A percentile compares a stretch with the other conserved stretches of the same genome.
Conservation (phyloP, 2,329 filamentous ascomycete species). For the Ophiostoma sp. region DNA sequence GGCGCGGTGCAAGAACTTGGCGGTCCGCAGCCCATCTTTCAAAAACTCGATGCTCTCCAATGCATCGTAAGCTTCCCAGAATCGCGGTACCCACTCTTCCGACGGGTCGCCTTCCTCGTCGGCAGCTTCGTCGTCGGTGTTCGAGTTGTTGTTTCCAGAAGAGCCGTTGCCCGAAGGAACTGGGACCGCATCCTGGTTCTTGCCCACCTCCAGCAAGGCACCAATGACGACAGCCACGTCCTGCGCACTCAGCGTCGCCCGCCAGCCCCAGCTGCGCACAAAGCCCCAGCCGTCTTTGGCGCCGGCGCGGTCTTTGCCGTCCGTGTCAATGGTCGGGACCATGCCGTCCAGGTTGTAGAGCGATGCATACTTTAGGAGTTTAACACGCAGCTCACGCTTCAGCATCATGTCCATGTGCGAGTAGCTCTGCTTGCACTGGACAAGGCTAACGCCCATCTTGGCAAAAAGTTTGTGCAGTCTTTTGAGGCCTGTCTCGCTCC, state of each 20-base stretch:
- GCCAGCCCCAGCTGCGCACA: slow-evolving; percentile 96
- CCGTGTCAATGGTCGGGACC: slow-evolving; percentile 75
- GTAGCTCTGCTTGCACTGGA: slow-evolving; percentile 93
- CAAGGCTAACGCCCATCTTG: slow-evolving; percentile 95
- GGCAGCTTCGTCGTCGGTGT: slow-evolving; percentile 37
- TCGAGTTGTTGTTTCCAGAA: slow-evolving; percentile 36
- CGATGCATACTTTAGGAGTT: slow-evolving; percentile 86
- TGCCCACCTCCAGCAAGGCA: slow-evolving; percentile 89
- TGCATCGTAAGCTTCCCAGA: slow-evolving; percentile 73
- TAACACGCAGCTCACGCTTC: slow-evolving; percentile 76
- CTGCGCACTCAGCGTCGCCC: slow-evolving; percentile 86
- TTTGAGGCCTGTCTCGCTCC: slow-evolving; percentile 86
- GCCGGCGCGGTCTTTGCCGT: slow-evolving; percentile 66
- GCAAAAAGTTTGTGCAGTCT: slow-evolving; percentile 90
- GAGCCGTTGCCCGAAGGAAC: slow-evolving; percentile 35
- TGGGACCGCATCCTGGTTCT: slow-evolving; percentile 45
- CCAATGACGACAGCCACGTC: slow-evolving; percentile 93
- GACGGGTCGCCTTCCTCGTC: slow-evolving; percentile 43
- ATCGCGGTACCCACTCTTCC: slow-evolving; percentile 66
- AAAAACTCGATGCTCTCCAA: slow-evolving; percentile 73
- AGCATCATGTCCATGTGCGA: slow-evolving; percentile 98
- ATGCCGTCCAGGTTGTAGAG: slow-evolving; percentile 93
- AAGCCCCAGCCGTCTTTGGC: slow-evolving; percentile 95
- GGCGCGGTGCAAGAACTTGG: slow-evolving; percentile 85
- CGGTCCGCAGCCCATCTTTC: slow-evolving; percentile 73